A percentile compares a stretch with the other conserved stretches of the same genome.
phyloP scores from a whole-genome alignment of 768 basidiomycete genomes.

The Gloeostereum incarnatum region DNA sequence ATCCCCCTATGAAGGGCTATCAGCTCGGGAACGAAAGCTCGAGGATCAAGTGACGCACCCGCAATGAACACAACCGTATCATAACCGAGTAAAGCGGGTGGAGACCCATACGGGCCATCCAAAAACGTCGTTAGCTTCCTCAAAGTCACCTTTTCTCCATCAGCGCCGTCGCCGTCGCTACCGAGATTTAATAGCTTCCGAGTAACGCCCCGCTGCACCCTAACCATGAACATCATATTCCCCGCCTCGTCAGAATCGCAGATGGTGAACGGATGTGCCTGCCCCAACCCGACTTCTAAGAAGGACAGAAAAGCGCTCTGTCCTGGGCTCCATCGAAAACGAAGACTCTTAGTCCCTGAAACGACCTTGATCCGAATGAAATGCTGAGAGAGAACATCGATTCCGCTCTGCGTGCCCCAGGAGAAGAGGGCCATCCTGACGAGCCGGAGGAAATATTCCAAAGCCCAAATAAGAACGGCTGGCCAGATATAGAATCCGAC shows the following conservation, averaged over 20 bases:
- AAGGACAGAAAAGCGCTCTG: slow-evolving; percentile 45
- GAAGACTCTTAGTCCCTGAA: slow-evolving; percentile 6
- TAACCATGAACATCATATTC: slow-evolving; percentile 48
- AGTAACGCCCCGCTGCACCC: slow-evolving; percentile 54
- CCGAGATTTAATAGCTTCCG: slow-evolving; percentile 28
- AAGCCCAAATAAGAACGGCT: slow-evolving; percentile 40
- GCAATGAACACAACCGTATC: slow-evolving; percentile 40
- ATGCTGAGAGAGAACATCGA: slow-evolving; percentile 33
- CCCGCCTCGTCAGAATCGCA: slow-evolving; percentile 25
- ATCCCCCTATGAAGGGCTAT: slow-evolving; percentile 24
- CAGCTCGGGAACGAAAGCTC: background rate
- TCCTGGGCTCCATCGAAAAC: slow-evolving; percentile 33
- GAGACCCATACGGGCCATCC: slow-evolving; percentile 50
- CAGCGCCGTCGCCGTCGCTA: slow-evolving; percentile 7
- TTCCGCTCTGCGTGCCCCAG: slow-evolving; percentile 27
- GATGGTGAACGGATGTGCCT: slow-evolving; percentile 59
- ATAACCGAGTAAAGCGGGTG: slow-evolving; percentile 28
- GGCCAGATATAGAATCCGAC: slow-evolving; percentile 36
- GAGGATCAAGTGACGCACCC: slow-evolving; percentile 13
- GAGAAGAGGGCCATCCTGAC: slow-evolving; percentile 35
- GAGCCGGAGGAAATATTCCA: slow-evolving; percentile 44
- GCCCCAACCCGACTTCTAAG: slow-evolving; percentile 31
- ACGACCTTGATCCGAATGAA: slow-evolving; percentile 45
- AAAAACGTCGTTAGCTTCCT: slow-evolving; percentile 34
- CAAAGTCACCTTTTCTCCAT: slow-evolving; percentile 5